Evolutionary conservation across 345 rosid species (phyloP).

Genomic region (Eutrema japonicum): DNA sequence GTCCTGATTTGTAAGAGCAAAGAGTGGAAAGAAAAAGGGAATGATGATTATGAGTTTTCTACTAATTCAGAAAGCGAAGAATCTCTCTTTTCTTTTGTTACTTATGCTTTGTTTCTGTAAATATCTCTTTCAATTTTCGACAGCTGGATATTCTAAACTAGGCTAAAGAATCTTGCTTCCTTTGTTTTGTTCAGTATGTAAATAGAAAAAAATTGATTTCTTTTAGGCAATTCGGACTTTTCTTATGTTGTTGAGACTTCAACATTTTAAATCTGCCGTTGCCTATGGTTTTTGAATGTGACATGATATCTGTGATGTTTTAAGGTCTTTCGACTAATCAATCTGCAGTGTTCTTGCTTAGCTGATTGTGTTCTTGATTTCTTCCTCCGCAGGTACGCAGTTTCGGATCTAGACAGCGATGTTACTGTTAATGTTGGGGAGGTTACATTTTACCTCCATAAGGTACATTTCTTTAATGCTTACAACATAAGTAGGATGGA

Average conservation of each 20-base stretch:
- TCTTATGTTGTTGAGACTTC: background rate
- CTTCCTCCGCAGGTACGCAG: conserved; percentile 60
- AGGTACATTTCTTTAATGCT: conserved; percentile 52
- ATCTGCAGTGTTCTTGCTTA: background rate
- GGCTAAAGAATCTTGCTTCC: conserved; percentile 27
- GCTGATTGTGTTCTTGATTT: conserved; percentile 21
- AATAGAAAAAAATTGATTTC: background rate
- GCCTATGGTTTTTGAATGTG: conserved; percentile 4
- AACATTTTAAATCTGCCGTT: background rate
- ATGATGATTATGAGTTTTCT: conserved; percentile 32
- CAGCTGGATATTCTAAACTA: conserved; percentile 27
- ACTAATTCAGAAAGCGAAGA: conserved; percentile 41
- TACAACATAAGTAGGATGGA: background rate
- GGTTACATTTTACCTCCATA: conserved; percentile 83
- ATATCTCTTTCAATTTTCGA: conserved; percentile 23
- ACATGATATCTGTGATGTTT: background rate
- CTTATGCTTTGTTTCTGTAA: conserved; percentile 36
- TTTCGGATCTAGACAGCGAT: conserved; percentile 78
- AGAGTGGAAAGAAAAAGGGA: conserved; percentile 27
- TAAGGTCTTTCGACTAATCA: background rate
- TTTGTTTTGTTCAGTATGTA: conserved; percentile 8
- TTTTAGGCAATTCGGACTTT: background rate
- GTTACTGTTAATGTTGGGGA: conserved; percentile 68
- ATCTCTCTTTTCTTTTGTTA: conserved; percentile 36
- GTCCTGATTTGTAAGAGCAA: conserved; percentile 32